These are phyloP conservation scores for Candolleomyces aberdarensis DNA, from an alignment of 768 basidiomycete species.

Conservation along the genomic window DNA sequence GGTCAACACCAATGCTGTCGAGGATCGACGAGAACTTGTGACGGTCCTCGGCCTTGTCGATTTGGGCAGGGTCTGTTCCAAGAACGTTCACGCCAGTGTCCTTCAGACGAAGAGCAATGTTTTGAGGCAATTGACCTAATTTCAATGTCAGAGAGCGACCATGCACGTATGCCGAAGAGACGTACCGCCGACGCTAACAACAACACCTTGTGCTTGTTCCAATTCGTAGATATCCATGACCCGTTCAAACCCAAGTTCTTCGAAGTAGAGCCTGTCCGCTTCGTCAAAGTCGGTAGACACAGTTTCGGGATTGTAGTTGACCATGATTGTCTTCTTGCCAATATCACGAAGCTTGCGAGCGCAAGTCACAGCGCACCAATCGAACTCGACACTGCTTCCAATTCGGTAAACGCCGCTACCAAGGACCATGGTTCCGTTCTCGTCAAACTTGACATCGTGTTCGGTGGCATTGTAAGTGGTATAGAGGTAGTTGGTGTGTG, in stretches of 20 bases:
- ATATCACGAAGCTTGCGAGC: constrained; percentile 88
- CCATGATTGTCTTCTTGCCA: constrained; percentile 96
- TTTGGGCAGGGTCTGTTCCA: constrained; percentile 92
- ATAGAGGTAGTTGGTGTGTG: constrained; percentile 98
- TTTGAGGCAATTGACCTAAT: constrained; percentile 95
- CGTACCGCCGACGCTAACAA: constrained; percentile 95
- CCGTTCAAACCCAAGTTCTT: constrained; percentile 95
- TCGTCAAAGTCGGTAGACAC: constrained; percentile 99
- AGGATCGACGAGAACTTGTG: constrained; percentile 99
- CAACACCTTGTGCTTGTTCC: constrained; percentile 87
- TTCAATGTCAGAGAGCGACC: constrained; percentile 3
- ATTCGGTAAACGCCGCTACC: constrained; percentile 98
- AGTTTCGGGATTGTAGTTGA: constrained; percentile 99
- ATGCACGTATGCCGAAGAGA: constrained; percentile 1
- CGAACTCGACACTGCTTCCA: constrained; percentile 97
- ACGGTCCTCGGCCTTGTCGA: constrained; percentile 96
- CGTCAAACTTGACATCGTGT: constrained; percentile 94
- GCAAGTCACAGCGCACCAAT: constrained; percentile 99
- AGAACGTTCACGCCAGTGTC: constrained; percentile 87
- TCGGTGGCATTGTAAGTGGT: constrained; percentile 97
- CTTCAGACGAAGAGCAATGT: constrained; percentile 95
- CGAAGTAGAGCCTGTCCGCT: constrained; percentile 98
- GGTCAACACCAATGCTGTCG: constrained; percentile 92
- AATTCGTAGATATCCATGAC: constrained; percentile 99
- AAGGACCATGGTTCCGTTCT: constrained; percentile 98